These are phyloP conservation scores for Hypoxylon lienhwacheense DNA, from an alignment of 495 filamentous ascomycete genomes.

Conservation along the genomic window DNA sequence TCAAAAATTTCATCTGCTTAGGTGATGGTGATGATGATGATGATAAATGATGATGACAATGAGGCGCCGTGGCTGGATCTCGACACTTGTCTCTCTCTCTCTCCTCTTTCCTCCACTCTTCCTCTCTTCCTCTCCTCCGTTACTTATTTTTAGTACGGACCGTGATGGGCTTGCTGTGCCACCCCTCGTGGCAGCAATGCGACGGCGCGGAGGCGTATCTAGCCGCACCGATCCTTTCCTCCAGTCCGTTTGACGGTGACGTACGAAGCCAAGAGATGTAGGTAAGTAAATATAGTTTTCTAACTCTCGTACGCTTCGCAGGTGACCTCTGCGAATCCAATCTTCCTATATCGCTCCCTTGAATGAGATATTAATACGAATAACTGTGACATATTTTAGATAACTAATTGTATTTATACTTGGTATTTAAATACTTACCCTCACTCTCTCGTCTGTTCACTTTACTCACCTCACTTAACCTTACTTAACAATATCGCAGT, in stretches of 20 bases:
- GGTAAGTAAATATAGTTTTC: conserved; percentile 5
- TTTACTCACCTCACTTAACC: no score
- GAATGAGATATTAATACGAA: no score
- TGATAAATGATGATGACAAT: no score
- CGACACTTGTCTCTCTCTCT: conserved; percentile 1
- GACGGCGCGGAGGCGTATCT: conserved; percentile 22
- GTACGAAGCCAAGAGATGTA: conserved; percentile 3
- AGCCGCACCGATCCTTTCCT: conserved; percentile 31
- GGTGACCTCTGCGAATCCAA: not conserved
- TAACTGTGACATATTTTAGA: no score
- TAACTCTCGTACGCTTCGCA: not conserved
- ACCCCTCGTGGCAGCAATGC: conserved; percentile 19
- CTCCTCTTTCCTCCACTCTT: not conserved
- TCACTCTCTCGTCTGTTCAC: no score
- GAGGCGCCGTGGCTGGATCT: conserved; percentile 10
- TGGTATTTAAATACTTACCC: no score
- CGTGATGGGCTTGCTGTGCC: conserved; percentile 24
- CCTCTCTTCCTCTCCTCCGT: no score
- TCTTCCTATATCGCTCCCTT: not conserved
- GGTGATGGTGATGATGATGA: not conserved
- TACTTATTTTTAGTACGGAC: conserved; percentile 25
- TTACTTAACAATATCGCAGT: no score
- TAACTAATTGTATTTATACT: no score
- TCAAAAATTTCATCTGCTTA: no score
- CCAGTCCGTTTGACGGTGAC: conserved; percentile 30